Base-by-base conservation (phyloP, 768 basidiomycete genomes). In the Paxillus ammoniavirescens region DNA sequence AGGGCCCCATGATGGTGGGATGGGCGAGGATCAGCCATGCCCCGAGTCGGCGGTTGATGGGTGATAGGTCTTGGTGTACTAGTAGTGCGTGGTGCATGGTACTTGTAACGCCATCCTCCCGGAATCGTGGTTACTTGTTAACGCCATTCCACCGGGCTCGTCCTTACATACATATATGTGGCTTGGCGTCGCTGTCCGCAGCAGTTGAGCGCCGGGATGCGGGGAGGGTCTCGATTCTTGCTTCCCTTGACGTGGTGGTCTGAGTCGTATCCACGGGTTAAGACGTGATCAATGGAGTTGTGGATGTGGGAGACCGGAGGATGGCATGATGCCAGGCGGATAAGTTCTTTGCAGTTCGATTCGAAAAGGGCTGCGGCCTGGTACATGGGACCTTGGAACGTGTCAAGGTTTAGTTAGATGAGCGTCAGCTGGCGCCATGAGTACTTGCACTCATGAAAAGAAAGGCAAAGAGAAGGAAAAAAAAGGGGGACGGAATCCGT, bases 341-440 rank as follows among this genome's bases (percentile, higher is more conserved):
- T n/a, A n/a, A 5, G 31, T 38, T 14, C 37, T n/a, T 38, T n/a
- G 12, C 37, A 6, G 13, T 4, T 26, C 26, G 26, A 26, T 1
- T 38, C 37, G 6, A 14, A 38, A 5, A 14, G 12, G n/a, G 14
- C 14, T 8, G 13, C 26, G 6, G 26, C 26, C 14, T 38, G 4
- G 37, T 14, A 38, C 41, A 50, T 42, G 14, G 65, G 58, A 54
- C 54, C 52, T 33, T 58, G 58, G 55, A 58, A 60, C 58, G 54
- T 55, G 62, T 50, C 45, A 40, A 21, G 7, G 46, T 41, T 60
- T 46, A 17, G 43, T 58, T 55, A 57, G 51, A 58, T 13, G n/a
- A 38, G 37, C 37, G 37, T 13, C 52, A 14, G 6, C 26, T 26
- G 26, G 26, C 5, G 3, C 2, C 26, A 26, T 26, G 26, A 26